These are phyloP conservation scores for Penicillium soppii DNA, from an alignment of 495 filamentous ascomycete genomes.

Conservation along the genomic window DNA sequence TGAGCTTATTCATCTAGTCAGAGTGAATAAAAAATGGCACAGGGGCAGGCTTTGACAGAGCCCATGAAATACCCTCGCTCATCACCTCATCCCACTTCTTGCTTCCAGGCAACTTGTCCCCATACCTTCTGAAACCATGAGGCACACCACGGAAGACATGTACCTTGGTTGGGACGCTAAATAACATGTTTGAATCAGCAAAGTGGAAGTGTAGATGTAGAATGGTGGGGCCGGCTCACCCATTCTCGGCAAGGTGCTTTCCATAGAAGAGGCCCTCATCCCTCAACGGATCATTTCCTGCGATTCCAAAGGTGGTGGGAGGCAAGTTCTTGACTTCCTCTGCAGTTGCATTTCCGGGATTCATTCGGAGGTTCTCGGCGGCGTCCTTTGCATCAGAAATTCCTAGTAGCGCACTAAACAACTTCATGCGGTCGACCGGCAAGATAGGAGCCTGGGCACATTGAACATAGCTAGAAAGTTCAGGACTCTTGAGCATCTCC, in stretches of 20 bases:
- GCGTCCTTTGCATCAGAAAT: constrained; percentile 13
- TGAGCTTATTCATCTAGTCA: constrained; percentile 9
- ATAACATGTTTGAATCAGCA: neutral
- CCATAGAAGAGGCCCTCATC: constrained; percentile 48
- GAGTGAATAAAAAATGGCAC: constrained; percentile 35
- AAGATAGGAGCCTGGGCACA: constrained; percentile 41
- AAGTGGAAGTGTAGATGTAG: neutral
- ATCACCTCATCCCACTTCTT: constrained; percentile 45
- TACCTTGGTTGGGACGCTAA: constrained; percentile 41
- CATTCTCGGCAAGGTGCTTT: constrained; percentile 42
- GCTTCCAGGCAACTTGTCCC: constrained; percentile 29
- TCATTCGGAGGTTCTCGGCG: constrained; percentile 31
- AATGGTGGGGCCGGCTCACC: constrained; percentile 30
- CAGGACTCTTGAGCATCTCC: constrained; percentile 31
- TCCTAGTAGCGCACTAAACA: constrained; percentile 35
- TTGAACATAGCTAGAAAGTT: constrained; percentile 38
- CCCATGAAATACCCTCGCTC: constrained; percentile 41
- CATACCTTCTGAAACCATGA: constrained; percentile 45
- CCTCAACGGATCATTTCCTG: constrained; percentile 46
- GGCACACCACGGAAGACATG: constrained; percentile 46
- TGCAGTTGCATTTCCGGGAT: constrained; percentile 38
- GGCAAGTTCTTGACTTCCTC: constrained; percentile 42
- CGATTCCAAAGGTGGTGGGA: constrained; percentile 43
- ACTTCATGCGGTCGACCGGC: constrained; percentile 24
- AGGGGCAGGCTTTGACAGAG: constrained; percentile 28